A percentile compares a stretch with the other conserved stretches of the same genome.
Conservation (phyloP, 441 rosid genomes). For the Breynia disticha region DNA sequence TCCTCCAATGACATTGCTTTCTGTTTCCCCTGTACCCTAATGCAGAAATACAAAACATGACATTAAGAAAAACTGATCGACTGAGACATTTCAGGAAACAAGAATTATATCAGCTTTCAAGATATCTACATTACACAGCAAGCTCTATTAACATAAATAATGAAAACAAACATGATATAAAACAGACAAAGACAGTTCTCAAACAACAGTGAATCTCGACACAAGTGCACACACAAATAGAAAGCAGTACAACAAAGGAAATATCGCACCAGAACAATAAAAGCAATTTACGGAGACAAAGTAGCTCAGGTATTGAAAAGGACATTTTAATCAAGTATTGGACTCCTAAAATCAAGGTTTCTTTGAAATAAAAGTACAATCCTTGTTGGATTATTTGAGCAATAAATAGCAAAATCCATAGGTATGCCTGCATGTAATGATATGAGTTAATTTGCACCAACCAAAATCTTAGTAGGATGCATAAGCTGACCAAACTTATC, state of each 20-base stretch:
- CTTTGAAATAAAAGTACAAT: no score
- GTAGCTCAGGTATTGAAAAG: background rate
- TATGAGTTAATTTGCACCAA: no score
- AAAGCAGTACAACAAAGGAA: background rate
- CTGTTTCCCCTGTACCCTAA: slow-evolving; percentile 51
- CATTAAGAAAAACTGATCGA: slow-evolving; percentile 10
- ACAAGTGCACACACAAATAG: background rate
- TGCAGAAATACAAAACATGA: slow-evolving; percentile 26
- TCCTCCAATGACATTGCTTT: slow-evolving; percentile 20
- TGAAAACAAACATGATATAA: background rate
- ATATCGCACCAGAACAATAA: background rate
- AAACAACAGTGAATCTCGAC: background rate
- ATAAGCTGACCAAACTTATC: no score
- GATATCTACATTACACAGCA: background rate
- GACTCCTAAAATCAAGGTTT: no score
- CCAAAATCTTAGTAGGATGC: no score
- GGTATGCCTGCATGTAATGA: no score
- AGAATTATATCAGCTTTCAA: slow-evolving; percentile 2
- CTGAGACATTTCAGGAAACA: background rate
- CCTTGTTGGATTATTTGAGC: no score
- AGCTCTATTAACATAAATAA: background rate
- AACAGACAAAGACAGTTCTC: background rate
- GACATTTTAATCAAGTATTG: no score
- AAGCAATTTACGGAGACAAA: background rate
- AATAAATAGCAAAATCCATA: no score